Base-by-base conservation (phyloP, 495 filamentous ascomycete species). In the Aspergillus bertholletiae region DNA sequence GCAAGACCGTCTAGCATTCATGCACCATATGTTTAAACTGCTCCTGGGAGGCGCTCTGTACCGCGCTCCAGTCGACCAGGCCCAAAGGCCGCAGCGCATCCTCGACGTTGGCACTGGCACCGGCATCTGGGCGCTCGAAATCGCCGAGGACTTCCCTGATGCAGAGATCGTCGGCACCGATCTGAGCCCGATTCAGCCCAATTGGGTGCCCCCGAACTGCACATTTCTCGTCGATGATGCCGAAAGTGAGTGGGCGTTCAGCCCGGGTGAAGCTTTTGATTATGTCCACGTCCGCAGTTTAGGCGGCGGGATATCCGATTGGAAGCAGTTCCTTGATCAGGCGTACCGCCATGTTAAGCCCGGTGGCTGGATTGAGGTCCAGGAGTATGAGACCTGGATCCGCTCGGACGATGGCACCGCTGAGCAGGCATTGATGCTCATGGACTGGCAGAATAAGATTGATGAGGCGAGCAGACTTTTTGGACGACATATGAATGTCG, bases 1-100 rank as follows among this genome's bases (percentile, higher is more conserved):
- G 58, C 76, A 79, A 56, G 87, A 90, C 56, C 82, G 89, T 27
- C 81, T 90, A 48, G 83, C 85, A 45, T 70, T 91, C 46, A 72
- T 81, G 53, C 87, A 91, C 66, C 79, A 83, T 49, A 75, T 86
- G 58, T 80, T 76, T 61, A 67, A 63, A 22, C 64, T 80, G 21
- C 60, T 80, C 9, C 66, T 76, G 0, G 77, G 80, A 52, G 83
- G 79, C 12, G 72, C 73, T 17, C 73, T 85, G 5, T 77, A 75
- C 59, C 71, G 80, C 11, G 77, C 82, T 18, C 81, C 81, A 1
- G 64, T 87, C 58, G 54, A 56, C 20, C 54, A 59, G 26, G 2
- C 23, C 5, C 23, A 51, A 23, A 22, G 50, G 12, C 64, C 64
- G 6, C 60, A 62, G 39, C 69, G 71, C 54, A 66, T 76, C 47